Evolutionary conservation across 345 rosid species (phyloP).

Genomic region (Chamaenerion angustifolium): DNA sequence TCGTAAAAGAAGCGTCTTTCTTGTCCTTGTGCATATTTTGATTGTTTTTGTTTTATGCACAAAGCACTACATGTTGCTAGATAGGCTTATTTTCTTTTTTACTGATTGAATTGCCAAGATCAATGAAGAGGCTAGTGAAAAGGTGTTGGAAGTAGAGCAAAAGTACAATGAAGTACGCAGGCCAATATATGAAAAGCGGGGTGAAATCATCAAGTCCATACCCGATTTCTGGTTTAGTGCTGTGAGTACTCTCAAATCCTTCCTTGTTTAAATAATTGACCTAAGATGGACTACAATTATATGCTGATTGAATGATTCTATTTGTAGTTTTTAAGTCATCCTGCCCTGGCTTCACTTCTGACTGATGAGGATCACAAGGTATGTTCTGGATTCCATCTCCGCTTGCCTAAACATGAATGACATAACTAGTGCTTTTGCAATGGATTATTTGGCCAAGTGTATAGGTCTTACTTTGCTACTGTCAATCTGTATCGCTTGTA

Average conservation of each 20-base stretch:
- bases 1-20: no score
- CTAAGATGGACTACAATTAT: not conserved
- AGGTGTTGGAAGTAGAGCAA: conserved; percentile 84
- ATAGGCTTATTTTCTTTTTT: not conserved
- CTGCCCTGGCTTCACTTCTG: conserved; percentile 69
- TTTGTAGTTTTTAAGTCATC: conserved; percentile 78
- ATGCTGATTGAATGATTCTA: not conserved
- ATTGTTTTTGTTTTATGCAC: no score
- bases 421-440: not conserved
- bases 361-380: conserved; percentile 92
- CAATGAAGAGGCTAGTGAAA: conserved; percentile 87
- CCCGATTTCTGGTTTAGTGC: conserved; percentile 95
- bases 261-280: not conserved
- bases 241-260: conserved; percentile 28
- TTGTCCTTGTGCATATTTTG: no score
- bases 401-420: conserved; percentile 1
- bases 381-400: conserved; percentile 5
- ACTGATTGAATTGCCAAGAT: conserved; percentile 23
- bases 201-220: conserved; percentile 55
- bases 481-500: conserved; percentile 12
- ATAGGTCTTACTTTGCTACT: not conserved
- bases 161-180: conserved; percentile 69
- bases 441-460: no score
- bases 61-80: not conserved
- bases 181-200: conserved; percentile 79